Conservation (phyloP, 768 basidiomycete genomes). For the Naganishia randhawae region DNA sequence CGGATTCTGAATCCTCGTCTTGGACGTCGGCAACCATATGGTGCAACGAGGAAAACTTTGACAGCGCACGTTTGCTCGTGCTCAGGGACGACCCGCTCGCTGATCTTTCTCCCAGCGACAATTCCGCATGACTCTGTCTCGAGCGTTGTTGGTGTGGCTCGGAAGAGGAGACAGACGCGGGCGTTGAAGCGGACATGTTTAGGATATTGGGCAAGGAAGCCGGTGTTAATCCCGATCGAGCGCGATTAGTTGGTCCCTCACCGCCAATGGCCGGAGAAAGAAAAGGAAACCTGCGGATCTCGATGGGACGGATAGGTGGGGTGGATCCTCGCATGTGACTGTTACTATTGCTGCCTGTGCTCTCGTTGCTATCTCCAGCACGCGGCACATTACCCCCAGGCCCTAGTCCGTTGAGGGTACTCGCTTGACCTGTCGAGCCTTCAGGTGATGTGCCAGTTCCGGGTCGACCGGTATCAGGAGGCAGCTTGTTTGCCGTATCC, state of each 20-base stretch:
- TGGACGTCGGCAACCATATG: conserved; percentile 14
- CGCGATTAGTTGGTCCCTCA: not conserved
- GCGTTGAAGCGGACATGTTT: not conserved
- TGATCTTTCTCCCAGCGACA: not conserved
- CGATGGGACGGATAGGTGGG: conserved; percentile 12
- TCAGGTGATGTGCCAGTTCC: not conserved
- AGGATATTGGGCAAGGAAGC: conserved; percentile 9
- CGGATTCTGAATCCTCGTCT: conserved; percentile 1
- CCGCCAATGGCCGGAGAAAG: conserved; percentile 3
- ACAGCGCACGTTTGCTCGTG: conserved; percentile 21
- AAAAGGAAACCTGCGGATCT: conserved; percentile 8
- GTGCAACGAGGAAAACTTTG: conserved; percentile 13
- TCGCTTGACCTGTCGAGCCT: not conserved
- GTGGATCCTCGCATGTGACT: not conserved
- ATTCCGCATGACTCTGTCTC: not conserved
- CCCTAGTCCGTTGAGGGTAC: not conserved
- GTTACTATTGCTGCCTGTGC: not conserved
- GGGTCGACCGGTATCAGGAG: not conserved
- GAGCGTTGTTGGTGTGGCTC: not conserved
- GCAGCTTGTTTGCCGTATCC: not conserved
- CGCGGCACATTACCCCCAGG: not conserved
- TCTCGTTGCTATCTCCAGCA: not conserved
- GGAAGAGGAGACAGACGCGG: too few relatives aligned
- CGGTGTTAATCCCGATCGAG: conserved; percentile 1
- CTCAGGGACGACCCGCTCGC: not conserved